Evolutionary conservation across 2,329 filamentous ascomycete species (phyloP).

Genomic region (Pochonia chlamydosporia): DNA sequence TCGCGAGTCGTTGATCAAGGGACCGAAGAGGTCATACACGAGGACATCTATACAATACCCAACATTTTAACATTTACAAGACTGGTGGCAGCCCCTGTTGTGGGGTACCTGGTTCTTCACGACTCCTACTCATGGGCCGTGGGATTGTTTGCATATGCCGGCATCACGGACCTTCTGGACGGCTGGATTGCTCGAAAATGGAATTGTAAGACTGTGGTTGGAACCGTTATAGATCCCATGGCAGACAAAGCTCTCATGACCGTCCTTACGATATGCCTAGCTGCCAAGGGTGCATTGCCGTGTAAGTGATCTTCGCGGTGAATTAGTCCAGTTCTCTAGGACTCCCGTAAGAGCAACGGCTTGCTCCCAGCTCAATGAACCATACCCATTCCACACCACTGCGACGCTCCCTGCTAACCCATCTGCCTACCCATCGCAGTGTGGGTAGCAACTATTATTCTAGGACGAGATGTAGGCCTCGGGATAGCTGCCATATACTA

Average conservation of each 20-base stretch:
- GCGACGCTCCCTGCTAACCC: neutral
- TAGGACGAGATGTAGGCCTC: conserved; percentile 80
- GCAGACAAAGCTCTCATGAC: conserved; percentile 97
- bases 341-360: neutral
- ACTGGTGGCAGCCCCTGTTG: conserved; percentile 72
- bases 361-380: neutral
- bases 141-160: conserved; percentile 85
- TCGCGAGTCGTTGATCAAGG: neutral
- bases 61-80: conserved; percentile 88
- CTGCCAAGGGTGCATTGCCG: conserved; percentile 75
- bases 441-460: conserved; percentile 84
- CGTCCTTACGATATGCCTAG: conserved; percentile 77
- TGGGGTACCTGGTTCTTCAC: conserved; percentile 84
- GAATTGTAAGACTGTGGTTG: conserved; percentile 87
- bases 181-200: conserved; percentile 88
- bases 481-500: conserved; percentile 88
- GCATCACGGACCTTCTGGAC: conserved; percentile 85
- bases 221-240: conserved; percentile 92
- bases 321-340: neutral
- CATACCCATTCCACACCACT: neutral
- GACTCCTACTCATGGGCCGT: conserved; percentile 75
- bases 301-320: conserved; percentile 40
- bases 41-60: conserved; percentile 96
- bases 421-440: conserved; percentile 40
- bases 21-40: conserved; percentile 40